phyloP scores from a whole-genome alignment of 345 rosid genomes.

The Eucalyptus rudis region DNA sequence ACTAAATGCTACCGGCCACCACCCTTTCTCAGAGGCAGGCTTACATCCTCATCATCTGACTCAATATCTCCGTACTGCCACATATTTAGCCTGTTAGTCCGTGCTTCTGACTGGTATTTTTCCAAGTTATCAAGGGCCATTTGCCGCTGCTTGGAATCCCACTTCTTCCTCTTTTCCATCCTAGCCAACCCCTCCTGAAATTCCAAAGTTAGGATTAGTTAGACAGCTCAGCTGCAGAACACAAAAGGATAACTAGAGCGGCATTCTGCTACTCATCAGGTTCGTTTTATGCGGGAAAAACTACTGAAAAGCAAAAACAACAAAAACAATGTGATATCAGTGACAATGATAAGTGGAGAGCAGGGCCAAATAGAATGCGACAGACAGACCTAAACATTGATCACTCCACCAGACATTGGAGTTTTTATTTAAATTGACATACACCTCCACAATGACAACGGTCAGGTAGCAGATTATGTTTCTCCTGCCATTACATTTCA shows the following conservation, averaged over 20 bases:
- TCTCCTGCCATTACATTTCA: background rate
- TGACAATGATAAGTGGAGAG: background rate
- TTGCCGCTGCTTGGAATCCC: conserved; percentile 65
- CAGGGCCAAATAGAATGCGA: background rate
- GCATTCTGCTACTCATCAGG: background rate
- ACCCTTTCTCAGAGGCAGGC: conserved; percentile 42
- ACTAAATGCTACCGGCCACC: background rate
- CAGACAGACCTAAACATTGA: background rate
- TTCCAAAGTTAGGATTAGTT: background rate
- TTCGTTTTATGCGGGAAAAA: background rate
- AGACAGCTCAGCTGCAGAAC: background rate
- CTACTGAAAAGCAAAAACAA: background rate
- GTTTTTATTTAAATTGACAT: background rate
- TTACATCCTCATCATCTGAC: conserved; percentile 86
- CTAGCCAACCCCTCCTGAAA: conserved; percentile 91
- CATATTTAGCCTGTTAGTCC: conserved; percentile 53
- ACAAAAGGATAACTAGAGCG: background rate
- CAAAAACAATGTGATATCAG: background rate
- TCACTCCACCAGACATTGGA: background rate
- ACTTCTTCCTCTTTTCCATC: conserved; percentile 72
- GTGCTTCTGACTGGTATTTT: conserved; percentile 72
- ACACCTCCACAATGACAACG: background rate
- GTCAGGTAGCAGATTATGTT: background rate
- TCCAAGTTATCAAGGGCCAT: conserved; percentile 61
- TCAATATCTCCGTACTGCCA: conserved; percentile 92